Base-by-base conservation (phyloP, 176 grass and related monocot genomes). In the Coix lacrymajobi region DNA sequence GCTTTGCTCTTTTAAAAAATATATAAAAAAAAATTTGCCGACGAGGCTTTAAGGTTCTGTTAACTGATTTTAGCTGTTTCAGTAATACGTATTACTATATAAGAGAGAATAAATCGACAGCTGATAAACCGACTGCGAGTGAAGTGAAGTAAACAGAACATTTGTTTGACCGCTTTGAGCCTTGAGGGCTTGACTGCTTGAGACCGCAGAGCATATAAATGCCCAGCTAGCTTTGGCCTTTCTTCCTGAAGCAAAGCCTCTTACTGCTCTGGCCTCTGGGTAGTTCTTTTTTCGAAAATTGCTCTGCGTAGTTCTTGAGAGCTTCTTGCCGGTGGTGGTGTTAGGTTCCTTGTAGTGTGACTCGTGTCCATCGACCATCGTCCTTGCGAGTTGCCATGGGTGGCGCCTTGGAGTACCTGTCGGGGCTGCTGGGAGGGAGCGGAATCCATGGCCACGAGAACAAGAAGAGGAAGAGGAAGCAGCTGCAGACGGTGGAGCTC, bases 401-500 rank as follows among this genome's bases (percentile, higher is more conserved):
- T 58, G 87, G 84, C 54, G 85, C 84, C 76, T 72, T 93, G 71
- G 81, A 93, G 25, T 92, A 90, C 61, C 66, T 92, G 49, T 84
- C 91, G 30, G 77, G 82, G 41, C 63, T 87, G 81, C 25, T 92
- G 51, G 77, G 77, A 51, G 52, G 91, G 38, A 78, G 72, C 37
- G 71, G 91, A 26, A 64, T 84, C 61, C 80, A 75, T 41, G 80
- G 85, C 76, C 87, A 89, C 52, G 44, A 3, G 24, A 12, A 12
- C 4, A 38, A 40, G 14, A 89, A 29, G 62, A 63, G 69, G 82
- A 89, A 29, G 84, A 89, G 79, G 91, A 92, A 77, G 79, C 91
- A 90, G 69, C 74, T 90, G 54, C 88, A 94, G 86, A 91, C 92
- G 0, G 82, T 94, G 70, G 92, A 91, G 79, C 77, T 94, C 62